Percentiles rank a stretch among this genome's conserved stretches.
Conservation (phyloP, 306 rosid species). For the Cucumis melo region DNA sequence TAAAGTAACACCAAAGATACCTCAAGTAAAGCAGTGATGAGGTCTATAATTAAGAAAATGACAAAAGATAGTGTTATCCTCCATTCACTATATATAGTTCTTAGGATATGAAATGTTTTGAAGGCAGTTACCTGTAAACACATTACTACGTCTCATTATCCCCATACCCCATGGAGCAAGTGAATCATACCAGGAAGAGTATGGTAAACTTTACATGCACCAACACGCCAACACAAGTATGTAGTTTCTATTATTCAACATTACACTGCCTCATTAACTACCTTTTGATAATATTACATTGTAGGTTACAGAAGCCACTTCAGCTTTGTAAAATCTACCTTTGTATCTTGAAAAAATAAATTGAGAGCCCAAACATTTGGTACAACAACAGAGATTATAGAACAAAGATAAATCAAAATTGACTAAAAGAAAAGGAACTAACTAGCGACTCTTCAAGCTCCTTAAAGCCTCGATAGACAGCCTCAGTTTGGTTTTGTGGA, state of each 20-base stretch:
- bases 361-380: neutral
- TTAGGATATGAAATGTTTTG: neutral
- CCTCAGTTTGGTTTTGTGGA: conserved; percentile 72
- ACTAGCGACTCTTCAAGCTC: conserved; percentile 89
- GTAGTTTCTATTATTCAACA: neutral
- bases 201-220: neutral
- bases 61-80: neutral
- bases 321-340: conserved; percentile 2
- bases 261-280: neutral
- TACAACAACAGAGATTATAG: conserved; percentile 3
- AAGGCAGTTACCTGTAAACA: neutral
- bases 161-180: neutral
- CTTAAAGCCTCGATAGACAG: conserved; percentile 61
- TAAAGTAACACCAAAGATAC: neutral
- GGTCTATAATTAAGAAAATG: neutral
- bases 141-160: neutral
- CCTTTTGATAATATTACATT: neutral
- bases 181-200: neutral
- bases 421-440: conserved; percentile 55
- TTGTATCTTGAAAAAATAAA: neutral
- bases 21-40: neutral
- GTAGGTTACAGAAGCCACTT: neutral
- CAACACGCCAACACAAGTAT: neutral
- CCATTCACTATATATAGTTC: neutral
- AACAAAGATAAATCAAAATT: conserved; percentile 34